These are phyloP conservation scores for Aegilops bicornis DNA, from an alignment of 176 grass and related monocot genomes.

Conservation along the genomic window DNA sequence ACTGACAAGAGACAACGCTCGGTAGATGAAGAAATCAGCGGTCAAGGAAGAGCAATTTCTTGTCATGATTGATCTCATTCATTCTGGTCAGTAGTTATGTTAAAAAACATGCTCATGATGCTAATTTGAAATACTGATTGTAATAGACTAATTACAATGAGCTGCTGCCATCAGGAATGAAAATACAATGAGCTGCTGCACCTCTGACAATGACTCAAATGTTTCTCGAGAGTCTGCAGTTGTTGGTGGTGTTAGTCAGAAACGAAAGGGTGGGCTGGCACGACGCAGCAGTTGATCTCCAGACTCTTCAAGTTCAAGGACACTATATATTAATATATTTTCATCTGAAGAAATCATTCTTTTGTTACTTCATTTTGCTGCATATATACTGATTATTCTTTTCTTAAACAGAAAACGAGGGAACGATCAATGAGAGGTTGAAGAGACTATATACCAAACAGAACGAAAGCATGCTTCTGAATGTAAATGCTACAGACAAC, in stretches of 20 bases:
- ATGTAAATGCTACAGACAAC: background rate
- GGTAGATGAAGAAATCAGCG: too few species aligned
- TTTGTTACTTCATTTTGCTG: background rate
- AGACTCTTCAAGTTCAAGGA: conserved; percentile 67
- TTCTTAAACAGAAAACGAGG: conserved; percentile 40
- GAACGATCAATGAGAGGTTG: conserved; percentile 74
- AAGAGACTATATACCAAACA: conserved; percentile 71
- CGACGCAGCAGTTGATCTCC: conserved; percentile 39
- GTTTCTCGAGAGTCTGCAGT: conserved; percentile 44
- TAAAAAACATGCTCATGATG: background rate
- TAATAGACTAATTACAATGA: background rate
- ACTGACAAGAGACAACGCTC: too few species aligned
- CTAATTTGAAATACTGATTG: background rate
- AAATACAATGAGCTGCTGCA: conserved; percentile 39
- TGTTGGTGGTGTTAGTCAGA: background rate
- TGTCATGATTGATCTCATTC: background rate
- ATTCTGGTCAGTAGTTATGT: background rate
- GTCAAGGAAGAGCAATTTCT: too few species aligned
- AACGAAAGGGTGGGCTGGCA: conserved; percentile 33
- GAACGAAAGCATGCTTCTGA: conserved; percentile 58
- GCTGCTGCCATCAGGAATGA: background rate
- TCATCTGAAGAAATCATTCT: background rate
- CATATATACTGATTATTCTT: background rate
- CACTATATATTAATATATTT: conserved; percentile 8
- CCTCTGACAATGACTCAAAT: conserved; percentile 57